A percentile compares a stretch with the other conserved stretches of the same genome.
These are phyloP conservation scores for Moricandia arvensis DNA, from an alignment of 345 rosid genomes.

Conservation along the genomic window DNA sequence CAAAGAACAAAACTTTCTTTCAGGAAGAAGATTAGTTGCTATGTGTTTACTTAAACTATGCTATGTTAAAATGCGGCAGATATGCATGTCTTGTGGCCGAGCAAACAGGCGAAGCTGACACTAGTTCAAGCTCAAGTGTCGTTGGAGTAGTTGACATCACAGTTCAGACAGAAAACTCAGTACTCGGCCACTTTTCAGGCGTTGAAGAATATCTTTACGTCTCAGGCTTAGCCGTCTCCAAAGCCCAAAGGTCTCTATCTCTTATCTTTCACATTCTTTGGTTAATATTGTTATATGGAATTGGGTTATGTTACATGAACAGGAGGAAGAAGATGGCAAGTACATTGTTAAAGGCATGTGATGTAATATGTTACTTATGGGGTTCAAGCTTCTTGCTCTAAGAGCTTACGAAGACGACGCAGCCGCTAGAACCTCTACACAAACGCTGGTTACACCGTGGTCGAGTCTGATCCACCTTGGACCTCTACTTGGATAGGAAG, in stretches of 20 bases:
- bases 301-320: neutral
- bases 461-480: constrained; percentile 65
- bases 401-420: constrained; percentile 78
- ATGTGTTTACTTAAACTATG: neutral
- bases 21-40: neutral
- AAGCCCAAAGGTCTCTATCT: constrained; percentile 49
- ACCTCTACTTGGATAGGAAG: constrained; percentile 63
- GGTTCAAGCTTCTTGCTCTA: constrained; percentile 62
- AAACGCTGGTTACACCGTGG: constrained; percentile 69
- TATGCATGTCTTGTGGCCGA: constrained; percentile 88
- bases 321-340: constrained; percentile 78
- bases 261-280: too few relatives aligned
- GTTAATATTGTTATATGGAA: neutral
- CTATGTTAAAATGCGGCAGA: constrained; percentile 27
- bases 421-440: constrained; percentile 64
- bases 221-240: constrained; percentile 51
- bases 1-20: neutral
- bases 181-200: constrained; percentile 52
- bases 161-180: constrained; percentile 51
- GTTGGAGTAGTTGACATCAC: constrained; percentile 86
- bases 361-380: constrained; percentile 44
- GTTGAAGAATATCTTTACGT: constrained; percentile 68
- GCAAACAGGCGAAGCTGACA: constrained; percentile 34
- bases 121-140: constrained; percentile 31
- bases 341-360: constrained; percentile 68